These are phyloP conservation scores for Bolboschoenoplectus hybrid DNA, from an alignment of 202 grass and related monocot species.

Conservation along the genomic window DNA sequence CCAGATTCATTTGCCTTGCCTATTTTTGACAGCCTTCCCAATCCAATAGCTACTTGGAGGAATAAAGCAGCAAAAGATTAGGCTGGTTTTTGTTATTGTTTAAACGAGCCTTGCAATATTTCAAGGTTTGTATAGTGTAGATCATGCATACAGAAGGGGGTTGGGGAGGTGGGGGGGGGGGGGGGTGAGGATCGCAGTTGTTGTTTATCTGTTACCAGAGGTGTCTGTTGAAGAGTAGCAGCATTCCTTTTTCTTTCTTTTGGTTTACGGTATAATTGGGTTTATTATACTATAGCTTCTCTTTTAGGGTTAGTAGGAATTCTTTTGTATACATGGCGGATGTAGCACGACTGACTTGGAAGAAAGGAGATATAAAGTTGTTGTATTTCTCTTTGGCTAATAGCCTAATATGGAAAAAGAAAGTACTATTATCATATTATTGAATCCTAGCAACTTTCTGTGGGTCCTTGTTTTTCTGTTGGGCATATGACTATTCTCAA, in stretches of 20 bases:
- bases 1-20: constrained; percentile 44
- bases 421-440: constrained; percentile 23
- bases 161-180: background rate
- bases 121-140: constrained; percentile 42
- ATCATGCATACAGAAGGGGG: constrained; percentile 23
- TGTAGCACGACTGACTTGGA: constrained; percentile 11
- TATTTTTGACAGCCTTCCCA: constrained; percentile 45
- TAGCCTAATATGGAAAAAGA: constrained; percentile 26
- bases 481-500: constrained; percentile 25
- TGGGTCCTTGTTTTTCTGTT: constrained; percentile 16
- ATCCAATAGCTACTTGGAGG: constrained; percentile 38
- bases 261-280: constrained; percentile 19
- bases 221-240: constrained; percentile 19
- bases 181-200: background rate
- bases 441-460: constrained; percentile 12
- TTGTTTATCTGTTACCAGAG: constrained; percentile 30
- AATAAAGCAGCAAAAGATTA: constrained; percentile 57
- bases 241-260: constrained; percentile 30
- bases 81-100: constrained; percentile 36
- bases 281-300: constrained; percentile 30
- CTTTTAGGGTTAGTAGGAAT: constrained; percentile 39
- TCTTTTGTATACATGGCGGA: constrained; percentile 46
- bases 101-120: constrained; percentile 32
- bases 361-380: constrained; percentile 31
- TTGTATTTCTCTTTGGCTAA: constrained; percentile 29